These are phyloP conservation scores for Hansfordia pulvinata DNA, from an alignment of 2,329 filamentous ascomycete genomes.

Conservation along the genomic window DNA sequence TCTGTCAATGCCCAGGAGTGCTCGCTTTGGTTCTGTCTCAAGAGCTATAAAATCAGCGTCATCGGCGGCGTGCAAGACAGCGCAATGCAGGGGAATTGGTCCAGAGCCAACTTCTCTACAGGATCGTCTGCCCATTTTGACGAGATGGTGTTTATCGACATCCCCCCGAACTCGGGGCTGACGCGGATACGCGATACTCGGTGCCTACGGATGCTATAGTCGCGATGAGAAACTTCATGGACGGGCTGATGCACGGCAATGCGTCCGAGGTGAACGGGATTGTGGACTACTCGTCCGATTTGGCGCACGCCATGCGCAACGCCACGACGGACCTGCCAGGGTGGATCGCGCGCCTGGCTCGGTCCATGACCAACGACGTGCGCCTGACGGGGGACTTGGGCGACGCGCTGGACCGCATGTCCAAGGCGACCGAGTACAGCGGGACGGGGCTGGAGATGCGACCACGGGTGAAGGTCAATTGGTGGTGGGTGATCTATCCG, in stretches of 20 bases:
- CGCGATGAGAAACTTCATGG: slow-evolving; percentile 18
- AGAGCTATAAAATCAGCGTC: slow-evolving; percentile 15
- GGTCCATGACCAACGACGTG: slow-evolving; percentile 21
- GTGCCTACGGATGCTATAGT: slow-evolving; percentile 17
- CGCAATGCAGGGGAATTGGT: slow-evolving; percentile 13
- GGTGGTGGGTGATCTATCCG: slow-evolving; percentile 22
- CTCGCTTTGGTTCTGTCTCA: slow-evolving; percentile 22
- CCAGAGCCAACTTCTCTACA: slow-evolving; percentile 13
- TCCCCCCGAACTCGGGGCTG: slow-evolving; percentile 15
- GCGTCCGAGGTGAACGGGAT: slow-evolving; percentile 13
- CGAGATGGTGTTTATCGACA: slow-evolving; percentile 18
- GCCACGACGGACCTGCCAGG: slow-evolving; percentile 14
- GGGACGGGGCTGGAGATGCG: slow-evolving; percentile 15
- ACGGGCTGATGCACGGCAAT: slow-evolving; percentile 16
- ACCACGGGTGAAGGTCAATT: slow-evolving; percentile 19
- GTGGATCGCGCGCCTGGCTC: slow-evolving; percentile 19
- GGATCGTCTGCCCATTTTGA: slow-evolving; percentile 12
- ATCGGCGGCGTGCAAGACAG: slow-evolving; percentile 15
- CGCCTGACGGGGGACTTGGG: slow-evolving; percentile 15
- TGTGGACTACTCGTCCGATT: slow-evolving; percentile 21
- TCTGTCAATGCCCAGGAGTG: slow-evolving; percentile 16
- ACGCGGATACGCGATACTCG: slow-evolving; percentile 13
- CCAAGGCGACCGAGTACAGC: slow-evolving; percentile 12
- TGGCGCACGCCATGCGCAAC: slow-evolving; percentile 22
- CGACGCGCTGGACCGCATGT: no score